Evolutionary conservation across 345 rosid genomes (phyloP), one percentile per base, ranked within the genome.

Genomic region (Arabidopsis arenosa): DNA sequence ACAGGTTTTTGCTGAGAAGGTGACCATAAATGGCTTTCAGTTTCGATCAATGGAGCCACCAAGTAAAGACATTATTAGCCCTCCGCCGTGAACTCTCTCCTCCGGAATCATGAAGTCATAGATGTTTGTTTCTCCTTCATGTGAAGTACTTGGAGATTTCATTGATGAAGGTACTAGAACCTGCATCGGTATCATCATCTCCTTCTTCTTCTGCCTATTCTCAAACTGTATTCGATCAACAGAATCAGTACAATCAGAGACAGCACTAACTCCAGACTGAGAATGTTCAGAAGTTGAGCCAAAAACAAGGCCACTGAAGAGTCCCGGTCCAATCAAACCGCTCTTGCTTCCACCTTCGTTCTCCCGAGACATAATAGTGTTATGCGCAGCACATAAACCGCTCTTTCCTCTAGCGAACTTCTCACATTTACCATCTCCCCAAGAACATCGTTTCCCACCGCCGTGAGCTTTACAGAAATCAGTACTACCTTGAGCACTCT

Each of bases 401-500:
- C 91, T 94, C 84, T 76, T 92, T 9, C 97, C 98, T 84, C 98
- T 80, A 2, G 98, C 96, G 18, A 90, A 94, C 68, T 91, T 91
- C 88, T 92, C 97, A 1, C 98, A 94, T 72, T 82, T 86, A 13
- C 79, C 86, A 28, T 83, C 93, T 59, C 84, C 87, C 97, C 93
- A 93, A 2, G 75, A 73, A 77, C 98, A 93, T 65, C 96, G 79
- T 79, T 91, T 91, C 35, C 97, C 98, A 62, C 97, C 98, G 14
- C 98, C 98, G 18, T 93, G 95, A n/a, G 98, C 96, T 83, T 93
- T 93, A 82, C 98, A 93, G 72, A 88, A 89, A 63, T 91, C 91
- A 1, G 93, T 89, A 84, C 92, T 93, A 18, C 98, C 98, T 80
- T 93, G 98, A 47, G 98, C 98, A 83, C 98, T 93, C 87, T 93